Evolutionary conservation across 805 yeast species (phyloP).

Genomic region (Metschnikowia colocasiae): DNA sequence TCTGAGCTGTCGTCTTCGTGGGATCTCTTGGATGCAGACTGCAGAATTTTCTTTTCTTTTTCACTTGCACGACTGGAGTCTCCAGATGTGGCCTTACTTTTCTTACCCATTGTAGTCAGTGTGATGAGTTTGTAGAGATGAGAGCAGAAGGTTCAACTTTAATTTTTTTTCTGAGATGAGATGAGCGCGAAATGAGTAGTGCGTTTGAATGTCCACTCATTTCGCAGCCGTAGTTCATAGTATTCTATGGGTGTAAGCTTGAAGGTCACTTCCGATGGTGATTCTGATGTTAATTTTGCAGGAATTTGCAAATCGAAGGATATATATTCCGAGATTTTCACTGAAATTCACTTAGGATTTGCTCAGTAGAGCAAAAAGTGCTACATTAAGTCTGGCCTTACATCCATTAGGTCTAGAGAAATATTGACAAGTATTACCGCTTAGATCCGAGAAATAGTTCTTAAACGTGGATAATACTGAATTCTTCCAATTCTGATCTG

Average conservation of each 20-base stretch:
- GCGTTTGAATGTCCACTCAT: neutral
- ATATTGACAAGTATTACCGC: too few species aligned
- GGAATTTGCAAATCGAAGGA: neutral
- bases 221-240: slow-evolving; percentile 2
- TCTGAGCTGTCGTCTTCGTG: slow-evolving; percentile 24
- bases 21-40: slow-evolving; percentile 20
- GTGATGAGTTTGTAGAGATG: slow-evolving; percentile 5
- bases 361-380: too few species aligned
- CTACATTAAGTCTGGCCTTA: too few species aligned
- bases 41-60: slow-evolving; percentile 1
- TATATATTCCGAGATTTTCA: too few species aligned
- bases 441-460: neutral
- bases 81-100: slow-evolving; percentile 3
- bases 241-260: neutral
- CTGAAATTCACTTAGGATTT: too few species aligned
- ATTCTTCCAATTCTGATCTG: neutral
- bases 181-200: slow-evolving; percentile 9
- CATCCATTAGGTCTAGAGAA: too few species aligned
- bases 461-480: neutral
- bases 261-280: neutral
- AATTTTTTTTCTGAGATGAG: slow-evolving; percentile 14
- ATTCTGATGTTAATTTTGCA: too few species aligned
- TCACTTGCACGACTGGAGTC: neutral
- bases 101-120: slow-evolving; percentile 11
- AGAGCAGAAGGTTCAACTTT: slow-evolving; percentile 3